Evolutionary conservation across 2,329 filamentous ascomycete genomes (phyloP).

Genomic region (Aspergillus caelatus): DNA sequence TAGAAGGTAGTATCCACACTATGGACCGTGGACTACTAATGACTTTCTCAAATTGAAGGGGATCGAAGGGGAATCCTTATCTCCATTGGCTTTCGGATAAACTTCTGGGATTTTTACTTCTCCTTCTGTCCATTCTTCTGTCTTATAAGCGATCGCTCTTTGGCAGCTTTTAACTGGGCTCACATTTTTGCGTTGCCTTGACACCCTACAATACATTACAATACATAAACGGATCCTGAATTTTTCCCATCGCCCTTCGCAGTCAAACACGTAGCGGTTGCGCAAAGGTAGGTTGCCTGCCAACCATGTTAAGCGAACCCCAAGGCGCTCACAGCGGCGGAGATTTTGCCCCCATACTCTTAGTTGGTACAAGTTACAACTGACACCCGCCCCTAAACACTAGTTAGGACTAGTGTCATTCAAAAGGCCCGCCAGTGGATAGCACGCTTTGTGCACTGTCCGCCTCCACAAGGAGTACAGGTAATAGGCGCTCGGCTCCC

Average conservation of each 20-base stretch:
- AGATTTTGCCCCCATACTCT: slow-evolving; percentile 6
- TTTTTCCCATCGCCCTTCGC: slow-evolving; percentile 1
- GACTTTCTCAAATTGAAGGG: not conserved
- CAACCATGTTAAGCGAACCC: slow-evolving; percentile 15
- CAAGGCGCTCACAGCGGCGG: not conserved
- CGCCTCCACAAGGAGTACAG: slow-evolving; percentile 12
- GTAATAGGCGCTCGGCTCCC: slow-evolving; percentile 1
- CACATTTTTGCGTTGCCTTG: not conserved
- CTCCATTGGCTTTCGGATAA: not conserved
- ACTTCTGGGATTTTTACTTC: not conserved
- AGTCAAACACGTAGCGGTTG: slow-evolving; percentile 12
- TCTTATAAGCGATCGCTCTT: not conserved
- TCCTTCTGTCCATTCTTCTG: not conserved
- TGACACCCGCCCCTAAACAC: slow-evolving; percentile 2
- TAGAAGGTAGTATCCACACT: not conserved
- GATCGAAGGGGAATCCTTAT: not conserved
- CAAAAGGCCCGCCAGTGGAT: slow-evolving; percentile 4
- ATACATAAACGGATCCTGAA: not conserved
- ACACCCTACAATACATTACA: not conserved
- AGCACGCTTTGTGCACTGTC: slow-evolving; percentile 17
- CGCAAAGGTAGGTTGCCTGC: slow-evolving; percentile 14
- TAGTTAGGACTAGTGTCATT: not conserved
- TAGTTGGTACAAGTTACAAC: slow-evolving; percentile 1
- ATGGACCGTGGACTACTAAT: not conserved
- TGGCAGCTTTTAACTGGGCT: not conserved